Evolutionary conservation across 257 asterid species (phyloP), one percentile per base, ranked within the genome.

Genomic region (Verbena officinalis): DNA sequence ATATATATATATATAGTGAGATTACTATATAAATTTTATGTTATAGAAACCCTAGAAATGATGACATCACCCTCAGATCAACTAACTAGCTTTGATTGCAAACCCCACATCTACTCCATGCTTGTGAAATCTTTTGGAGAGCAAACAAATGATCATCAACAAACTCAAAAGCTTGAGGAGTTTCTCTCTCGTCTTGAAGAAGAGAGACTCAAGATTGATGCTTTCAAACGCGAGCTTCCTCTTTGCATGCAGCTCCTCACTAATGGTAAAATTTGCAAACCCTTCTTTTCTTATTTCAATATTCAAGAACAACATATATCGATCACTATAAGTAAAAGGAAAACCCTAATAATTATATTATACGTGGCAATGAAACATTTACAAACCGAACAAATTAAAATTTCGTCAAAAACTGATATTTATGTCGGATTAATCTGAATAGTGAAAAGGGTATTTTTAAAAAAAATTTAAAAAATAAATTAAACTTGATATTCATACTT

Each of bases 211-310:
- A 94, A 94, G 89, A 94, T 94, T 36, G 97, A 94, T 27, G 99
- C 97, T 4, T 94, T 94, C 87, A 94, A 94, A 65, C 90, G 97
- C 2, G 99, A 94, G 68, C 99, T 94, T 53, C 99, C 99, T 7
- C 97, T 94, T 40, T 90, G 97, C 79, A 94, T 90, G 93, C 97
- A 94, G 60, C 96, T 94, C 55, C 93, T 94, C 54, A 76, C 78
- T 53, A 86, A 94, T 82, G 99, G 99, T 94, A n/a, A 3, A 5
- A n/a, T n/a, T 16, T 4, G 15, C 3, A 7, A 16, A 10, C 22
- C 43, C 49, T 7, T 19, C n/a, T 15, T 3, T 27, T 13, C 33
- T 24, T 48, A 4, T 15, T 62, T 21, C 40, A 36, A 36, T 9
- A 4, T 27, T 27, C 33, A 27, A 27, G 5, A 2, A 2, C 2